Evolutionary conservation across 169 alveolate genomes (phyloP).

Genomic region (Miamiensis avidus): DNA sequence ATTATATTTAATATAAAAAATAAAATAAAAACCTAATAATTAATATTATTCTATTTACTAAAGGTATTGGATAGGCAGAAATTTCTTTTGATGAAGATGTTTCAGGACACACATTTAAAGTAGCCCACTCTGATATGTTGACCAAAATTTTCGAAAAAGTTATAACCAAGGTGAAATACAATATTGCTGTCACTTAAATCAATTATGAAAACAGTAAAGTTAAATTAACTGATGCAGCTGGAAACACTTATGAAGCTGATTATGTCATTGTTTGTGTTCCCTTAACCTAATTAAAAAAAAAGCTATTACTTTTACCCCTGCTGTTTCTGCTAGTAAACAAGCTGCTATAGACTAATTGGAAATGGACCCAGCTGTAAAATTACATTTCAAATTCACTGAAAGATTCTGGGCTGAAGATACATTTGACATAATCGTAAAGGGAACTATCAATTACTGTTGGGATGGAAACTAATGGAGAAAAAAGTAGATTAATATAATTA

Average conservation of each 20-base stretch:
- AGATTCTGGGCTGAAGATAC: slow-evolving; percentile 14
- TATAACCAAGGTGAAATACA: neutral
- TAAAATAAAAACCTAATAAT: too few relatives aligned
- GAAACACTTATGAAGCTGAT: slow-evolving; percentile 11
- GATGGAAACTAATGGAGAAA: too few relatives aligned
- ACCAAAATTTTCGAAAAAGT: neutral
- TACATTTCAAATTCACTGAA: slow-evolving; percentile 4
- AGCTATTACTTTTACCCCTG: slow-evolving; percentile 1
- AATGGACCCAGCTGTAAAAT: slow-evolving; percentile 14
- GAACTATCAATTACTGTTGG: slow-evolving; percentile 1
- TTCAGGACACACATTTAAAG: neutral
- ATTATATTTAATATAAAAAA: too few relatives aligned
- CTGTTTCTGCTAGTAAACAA: slow-evolving; percentile 1
- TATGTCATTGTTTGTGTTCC: slow-evolving; percentile 6
- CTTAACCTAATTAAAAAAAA: slow-evolving; percentile 5
- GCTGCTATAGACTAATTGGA: slow-evolving; percentile 3
- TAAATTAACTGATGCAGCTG: neutral
- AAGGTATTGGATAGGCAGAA: too few relatives aligned
- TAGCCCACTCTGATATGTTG: slow-evolving; percentile 11
- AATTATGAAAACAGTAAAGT: neutral
- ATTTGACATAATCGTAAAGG: neutral
- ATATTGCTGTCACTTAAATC: neutral
- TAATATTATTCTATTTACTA: too few relatives aligned
- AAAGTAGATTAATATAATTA: too few relatives aligned
- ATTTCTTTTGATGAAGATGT: slow-evolving; percentile 3